phyloP scores from a whole-genome alignment of 257 asterid genomes.

The Solanum piurae region DNA sequence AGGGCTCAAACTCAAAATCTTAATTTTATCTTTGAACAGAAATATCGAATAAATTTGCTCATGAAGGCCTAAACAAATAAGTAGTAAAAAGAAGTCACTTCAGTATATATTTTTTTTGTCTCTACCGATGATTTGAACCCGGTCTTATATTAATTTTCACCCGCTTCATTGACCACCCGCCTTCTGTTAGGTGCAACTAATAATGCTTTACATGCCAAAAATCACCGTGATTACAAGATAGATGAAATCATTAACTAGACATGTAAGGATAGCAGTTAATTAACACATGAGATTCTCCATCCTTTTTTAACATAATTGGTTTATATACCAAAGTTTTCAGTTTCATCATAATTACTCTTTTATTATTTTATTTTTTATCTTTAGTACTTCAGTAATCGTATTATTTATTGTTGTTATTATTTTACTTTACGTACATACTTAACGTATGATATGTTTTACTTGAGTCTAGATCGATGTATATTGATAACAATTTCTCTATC shows the following conservation, averaged over 20 bases:
- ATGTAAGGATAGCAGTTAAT: neutral
- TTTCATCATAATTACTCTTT: neutral
- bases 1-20: neutral
- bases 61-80: neutral
- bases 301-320: neutral
- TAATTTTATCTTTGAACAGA: neutral
- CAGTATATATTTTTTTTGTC: neutral
- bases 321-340: neutral
- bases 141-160: neutral
- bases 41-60: neutral
- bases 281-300: neutral
- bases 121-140: too few species aligned
- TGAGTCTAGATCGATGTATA: neutral
- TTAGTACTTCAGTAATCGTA: neutral
- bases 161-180: neutral
- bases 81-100: neutral
- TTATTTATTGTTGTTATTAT: neutral
- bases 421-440: too few species aligned
- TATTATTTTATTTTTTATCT: neutral
- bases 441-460: neutral
- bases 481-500: neutral
- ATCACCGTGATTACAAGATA: neutral
- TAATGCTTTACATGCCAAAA: neutral
- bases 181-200: neutral
- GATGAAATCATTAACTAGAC: neutral